Base-by-base conservation (phyloP, 2,329 filamentous ascomycete genomes). In the Cordyceps cateniannulata region DNA sequence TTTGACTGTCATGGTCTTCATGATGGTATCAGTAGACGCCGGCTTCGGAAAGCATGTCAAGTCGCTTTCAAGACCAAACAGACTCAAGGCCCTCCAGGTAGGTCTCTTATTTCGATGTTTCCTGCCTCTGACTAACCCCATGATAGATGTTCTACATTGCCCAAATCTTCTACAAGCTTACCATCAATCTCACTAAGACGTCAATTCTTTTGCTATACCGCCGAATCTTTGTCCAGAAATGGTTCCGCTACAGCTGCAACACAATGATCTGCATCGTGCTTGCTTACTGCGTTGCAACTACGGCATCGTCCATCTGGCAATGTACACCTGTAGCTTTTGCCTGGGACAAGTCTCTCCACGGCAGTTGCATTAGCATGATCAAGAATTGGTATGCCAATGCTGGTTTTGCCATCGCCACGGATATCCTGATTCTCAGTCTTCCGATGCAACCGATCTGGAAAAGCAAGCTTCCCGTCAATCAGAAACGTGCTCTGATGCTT, bases 161-260 rank as follows among this genome's bases (percentile, higher is more conserved):
- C 3, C 80, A 83, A 64, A 76, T 80, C 56, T 78, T 80, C 62
- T 84, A 84, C 70, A 83, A 83, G 65, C 69, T 81, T 63, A 78
- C 78, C 47, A 78, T 83, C 62, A 81, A 80, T 66, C 69, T 81
- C 35, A 81, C 79, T 2, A 84, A 84, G 64, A 69, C 76, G 1
- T 82, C 81, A 3, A 80, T 83, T 56, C 68, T 83, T 7, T 69
- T 81, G 3, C 74, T 84, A 20, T 85, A 83, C 65, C 77, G 81
- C 24, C 78, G 80, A 27, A 81, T 83, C 51, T 84, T 84, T 62
- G 71, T 78, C 24, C 73, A 78, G 51, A 71, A 63, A 50, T 76
- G 72, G 69, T 83, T 83, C 64, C 73, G 76, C 9, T 70, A 73
- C 3, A 68, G 74, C 40, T 80, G 76, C 62, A 75, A 75, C 61